These are phyloP conservation scores for Coemansia reversa DNA, from an alignment of 192 early-diverging fungal species.

Conservation along the genomic window DNA sequence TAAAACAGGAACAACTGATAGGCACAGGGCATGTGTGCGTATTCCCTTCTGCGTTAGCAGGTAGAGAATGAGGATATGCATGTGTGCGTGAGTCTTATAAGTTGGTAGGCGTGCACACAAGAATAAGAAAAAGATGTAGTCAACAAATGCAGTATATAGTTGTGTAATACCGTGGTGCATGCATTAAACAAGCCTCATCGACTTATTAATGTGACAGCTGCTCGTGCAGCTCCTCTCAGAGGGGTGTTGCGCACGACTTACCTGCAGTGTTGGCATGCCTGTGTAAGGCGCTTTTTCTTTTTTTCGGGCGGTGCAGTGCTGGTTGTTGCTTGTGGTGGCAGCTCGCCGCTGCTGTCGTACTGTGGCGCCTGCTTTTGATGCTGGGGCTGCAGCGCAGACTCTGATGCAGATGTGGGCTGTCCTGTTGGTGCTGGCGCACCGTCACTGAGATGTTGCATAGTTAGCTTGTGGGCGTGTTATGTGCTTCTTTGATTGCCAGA, in stretches of 20 bases:
- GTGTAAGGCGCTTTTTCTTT: constrained; percentile 55
- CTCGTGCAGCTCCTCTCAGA: not conserved
- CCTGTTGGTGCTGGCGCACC: constrained; percentile 1
- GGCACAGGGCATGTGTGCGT: not conserved
- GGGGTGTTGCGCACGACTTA: constrained; percentile 12
- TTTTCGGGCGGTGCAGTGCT: constrained; percentile 22
- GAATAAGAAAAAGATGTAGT: not conserved
- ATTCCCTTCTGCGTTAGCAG: not conserved
- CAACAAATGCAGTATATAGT: not conserved
- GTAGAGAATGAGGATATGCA: not conserved
- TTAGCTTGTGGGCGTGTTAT: not conserved
- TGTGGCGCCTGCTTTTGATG: constrained; percentile 4
- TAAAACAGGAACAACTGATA: constrained; percentile 2
- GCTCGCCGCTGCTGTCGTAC: constrained; percentile 7
- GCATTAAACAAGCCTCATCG: constrained; percentile 5
- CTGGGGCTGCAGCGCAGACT: constrained; percentile 14
- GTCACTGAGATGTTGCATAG: constrained; percentile 6
- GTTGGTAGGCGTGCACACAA: not conserved
- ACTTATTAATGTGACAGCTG: not conserved
- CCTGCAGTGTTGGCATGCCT: constrained; percentile 56
- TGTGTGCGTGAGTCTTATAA: not conserved
- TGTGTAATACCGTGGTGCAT: not conserved
- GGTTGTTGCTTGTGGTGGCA: constrained; percentile 7
- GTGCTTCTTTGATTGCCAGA: not conserved
- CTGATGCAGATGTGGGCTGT: constrained; percentile 2